Base-by-base conservation (phyloP, 1,284 basidiomycete genomes). In the Cystobasidium pallidum region DNA sequence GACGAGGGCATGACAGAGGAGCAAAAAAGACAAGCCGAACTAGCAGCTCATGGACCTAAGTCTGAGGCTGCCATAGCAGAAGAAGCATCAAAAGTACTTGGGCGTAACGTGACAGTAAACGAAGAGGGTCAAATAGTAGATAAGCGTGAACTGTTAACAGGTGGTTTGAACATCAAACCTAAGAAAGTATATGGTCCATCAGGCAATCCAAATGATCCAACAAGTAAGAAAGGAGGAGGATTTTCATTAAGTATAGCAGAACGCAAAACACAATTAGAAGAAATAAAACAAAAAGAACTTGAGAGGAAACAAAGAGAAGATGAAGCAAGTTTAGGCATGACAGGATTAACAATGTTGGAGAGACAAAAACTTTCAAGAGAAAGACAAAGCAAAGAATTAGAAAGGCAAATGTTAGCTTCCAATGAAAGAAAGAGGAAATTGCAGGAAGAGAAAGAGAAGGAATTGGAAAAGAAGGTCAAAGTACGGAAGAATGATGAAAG, bases 41-140 rank as follows among this genome's bases (percentile, higher is more conserved):
- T 71, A 30, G 61, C 68, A 10, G 68, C 68, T n/a, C 59, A 57
- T 30, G 68, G 68, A 28, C 68, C 68, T 28, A 51, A 72, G 66
- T 68, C 89, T 36, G 92, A 93, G 81, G 79, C 85, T 66, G 89
- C 89, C 79, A 85, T 89, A 49, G 91, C 89, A 7, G 70, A 66
- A 49, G 86, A 83, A 74, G 80, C 85, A 67, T 90, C 89, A 17
- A 83, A 84, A 72, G 86, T 85, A 62, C 84, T 89, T 76, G 94
- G 94, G 21, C 90, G 91, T 80, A 85, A 88, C n/a, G 89, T 99
- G 49, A 94, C 97, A 81, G 83, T 98, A 62, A 99, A 99, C 81
- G 96, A 99, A 80, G 94, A 98, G 78, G 94, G 94, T 78, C 91
- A 96, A 81, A 92, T 99, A 62, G 90, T 99, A 62, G 95, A 99